These are phyloP conservation scores for Seiridium unicorne DNA, from an alignment of 2,329 filamentous ascomycete species.

Conservation along the genomic window DNA sequence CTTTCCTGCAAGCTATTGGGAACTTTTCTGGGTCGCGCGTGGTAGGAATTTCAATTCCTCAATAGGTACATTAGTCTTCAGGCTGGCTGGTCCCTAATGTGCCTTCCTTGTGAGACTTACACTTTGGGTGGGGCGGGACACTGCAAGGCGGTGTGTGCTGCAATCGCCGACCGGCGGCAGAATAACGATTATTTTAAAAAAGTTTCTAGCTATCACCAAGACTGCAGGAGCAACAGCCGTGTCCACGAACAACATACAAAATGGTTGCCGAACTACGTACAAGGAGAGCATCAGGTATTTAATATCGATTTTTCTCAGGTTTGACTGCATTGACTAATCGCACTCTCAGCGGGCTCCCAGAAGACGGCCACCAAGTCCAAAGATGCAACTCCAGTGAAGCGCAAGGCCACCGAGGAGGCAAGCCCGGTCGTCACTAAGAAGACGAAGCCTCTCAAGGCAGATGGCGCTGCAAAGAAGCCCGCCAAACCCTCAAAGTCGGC, in stretches of 20 bases:
- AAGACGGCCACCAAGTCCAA: constrained; percentile 35
- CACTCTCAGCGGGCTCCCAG: constrained; percentile 27
- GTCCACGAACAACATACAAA: constrained; percentile 1
- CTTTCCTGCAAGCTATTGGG: no score
- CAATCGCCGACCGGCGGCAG: neutral
- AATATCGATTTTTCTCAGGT: neutral
- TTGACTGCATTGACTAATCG: neutral
- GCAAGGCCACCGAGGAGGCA: constrained; percentile 44
- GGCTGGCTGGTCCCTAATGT: no score
- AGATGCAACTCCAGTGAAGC: constrained; percentile 25
- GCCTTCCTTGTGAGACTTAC: no score
- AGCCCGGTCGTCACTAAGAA: constrained; percentile 44
- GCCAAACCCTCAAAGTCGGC: neutral
- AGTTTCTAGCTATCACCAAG: neutral
- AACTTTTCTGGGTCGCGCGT: no score
- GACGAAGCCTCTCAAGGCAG: constrained; percentile 38
- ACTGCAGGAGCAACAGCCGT: neutral
- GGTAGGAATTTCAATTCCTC: no score
- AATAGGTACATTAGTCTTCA: no score
- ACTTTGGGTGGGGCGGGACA: neutral
- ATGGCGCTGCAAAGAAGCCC: constrained; percentile 41
- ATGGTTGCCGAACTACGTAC: constrained; percentile 12
- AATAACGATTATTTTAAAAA: constrained; percentile 7
- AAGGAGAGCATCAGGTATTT: constrained; percentile 9
- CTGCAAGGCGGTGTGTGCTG: neutral